Conservation (phyloP, 805 yeast genomes). For the Ogataea neopini region DNA sequence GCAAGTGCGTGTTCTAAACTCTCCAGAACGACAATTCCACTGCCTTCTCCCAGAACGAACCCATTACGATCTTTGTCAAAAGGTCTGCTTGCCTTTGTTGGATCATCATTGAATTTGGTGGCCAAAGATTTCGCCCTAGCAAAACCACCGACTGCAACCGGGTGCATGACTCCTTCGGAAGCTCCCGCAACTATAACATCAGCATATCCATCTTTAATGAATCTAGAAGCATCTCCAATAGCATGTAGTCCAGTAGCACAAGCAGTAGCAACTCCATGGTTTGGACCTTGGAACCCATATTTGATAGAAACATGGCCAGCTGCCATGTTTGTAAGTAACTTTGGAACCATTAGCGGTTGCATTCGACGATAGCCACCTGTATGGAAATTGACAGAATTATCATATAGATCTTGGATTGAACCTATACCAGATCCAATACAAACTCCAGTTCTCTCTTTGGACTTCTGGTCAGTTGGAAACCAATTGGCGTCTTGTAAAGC, state of each 20-base stretch:
- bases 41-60: constrained; percentile 92
- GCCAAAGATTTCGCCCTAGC: constrained; percentile 84
- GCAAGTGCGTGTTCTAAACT: constrained; percentile 69
- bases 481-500: constrained; percentile 73
- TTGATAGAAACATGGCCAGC: constrained; percentile 86
- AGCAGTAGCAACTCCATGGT: constrained; percentile 88
- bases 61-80: constrained; percentile 81
- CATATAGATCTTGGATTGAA: constrained; percentile 71
- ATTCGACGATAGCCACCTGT: constrained; percentile 62
- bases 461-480: constrained; percentile 40
- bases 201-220: constrained; percentile 77
- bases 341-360: constrained; percentile 86
- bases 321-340: constrained; percentile 86
- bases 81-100: constrained; percentile 76
- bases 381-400: constrained; percentile 55
- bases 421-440: constrained; percentile 96
- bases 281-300: constrained; percentile 77
- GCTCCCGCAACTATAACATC: constrained; percentile 95
- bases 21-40: constrained; percentile 80
- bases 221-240: constrained; percentile 87
- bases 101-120: constrained; percentile 60
- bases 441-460: constrained; percentile 55
- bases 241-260: constrained; percentile 97
- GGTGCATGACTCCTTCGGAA: constrained; percentile 83
- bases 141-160: constrained; percentile 86